These are phyloP conservation scores for Suillus fuscotomentosus DNA, from an alignment of 768 basidiomycete genomes.

Conservation along the genomic window DNA sequence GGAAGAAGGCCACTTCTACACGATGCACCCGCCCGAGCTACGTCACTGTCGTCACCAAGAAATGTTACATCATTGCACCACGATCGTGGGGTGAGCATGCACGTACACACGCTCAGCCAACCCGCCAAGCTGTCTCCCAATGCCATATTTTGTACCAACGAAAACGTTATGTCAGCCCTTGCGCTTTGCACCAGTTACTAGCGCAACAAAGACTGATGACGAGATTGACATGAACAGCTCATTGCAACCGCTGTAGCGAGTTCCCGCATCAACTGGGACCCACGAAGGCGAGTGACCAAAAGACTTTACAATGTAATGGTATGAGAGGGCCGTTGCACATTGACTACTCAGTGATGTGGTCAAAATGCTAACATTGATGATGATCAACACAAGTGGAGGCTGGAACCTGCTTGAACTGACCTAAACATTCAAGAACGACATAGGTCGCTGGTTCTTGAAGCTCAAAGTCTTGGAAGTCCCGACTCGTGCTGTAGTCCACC, in stretches of 20 bases:
- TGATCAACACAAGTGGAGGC: background rate
- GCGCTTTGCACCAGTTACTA: background rate
- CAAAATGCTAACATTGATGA: background rate
- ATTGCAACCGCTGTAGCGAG: background rate
- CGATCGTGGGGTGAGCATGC: background rate
- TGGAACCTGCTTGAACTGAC: background rate
- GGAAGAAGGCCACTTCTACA: background rate
- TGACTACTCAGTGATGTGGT: background rate
- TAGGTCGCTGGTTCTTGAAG: background rate
- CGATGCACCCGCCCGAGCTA: background rate
- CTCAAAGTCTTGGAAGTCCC: background rate
- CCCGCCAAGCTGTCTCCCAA: background rate
- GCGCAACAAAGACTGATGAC: background rate
- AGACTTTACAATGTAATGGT: background rate
- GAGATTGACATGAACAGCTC: background rate
- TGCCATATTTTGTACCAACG: background rate
- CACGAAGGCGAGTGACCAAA: background rate
- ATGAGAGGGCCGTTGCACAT: background rate
- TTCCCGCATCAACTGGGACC: background rate
- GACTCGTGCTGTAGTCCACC: background rate
- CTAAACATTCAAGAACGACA: background rate
- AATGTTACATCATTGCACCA: background rate
- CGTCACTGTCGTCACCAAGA: background rate
- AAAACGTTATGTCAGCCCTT: background rate
- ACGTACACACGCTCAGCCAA: background rate